phyloP scores from a whole-genome alignment of 441 rosid genomes.

The Bruguiera hainesii region DNA sequence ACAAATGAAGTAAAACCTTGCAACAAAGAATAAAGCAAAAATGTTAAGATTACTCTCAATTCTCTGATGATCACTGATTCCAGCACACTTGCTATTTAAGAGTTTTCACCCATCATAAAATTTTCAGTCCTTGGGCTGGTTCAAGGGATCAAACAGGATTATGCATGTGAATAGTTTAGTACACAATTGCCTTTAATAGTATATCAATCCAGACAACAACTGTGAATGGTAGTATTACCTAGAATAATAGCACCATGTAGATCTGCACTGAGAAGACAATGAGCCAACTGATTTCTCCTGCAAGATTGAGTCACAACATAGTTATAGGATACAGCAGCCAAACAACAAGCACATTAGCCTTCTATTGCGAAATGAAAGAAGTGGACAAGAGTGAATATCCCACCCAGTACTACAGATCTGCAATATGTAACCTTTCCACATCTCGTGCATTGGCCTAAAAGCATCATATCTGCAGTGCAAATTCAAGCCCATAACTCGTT shows the following conservation, averaged over 20 bases:
- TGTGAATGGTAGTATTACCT: slow-evolving; percentile 34
- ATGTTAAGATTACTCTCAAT: too few relatives aligned
- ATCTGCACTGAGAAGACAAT: slow-evolving; percentile 65
- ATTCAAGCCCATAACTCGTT: slow-evolving; percentile 15
- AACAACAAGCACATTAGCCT: background rate
- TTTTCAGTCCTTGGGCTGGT: background rate
- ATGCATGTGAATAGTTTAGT: slow-evolving; percentile 1
- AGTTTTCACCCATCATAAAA: too few relatives aligned
- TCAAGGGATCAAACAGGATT: background rate
- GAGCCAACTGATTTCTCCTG: slow-evolving; percentile 60
- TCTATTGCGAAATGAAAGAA: slow-evolving; percentile 4
- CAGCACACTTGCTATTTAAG: too few relatives aligned
- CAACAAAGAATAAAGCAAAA: too few relatives aligned
- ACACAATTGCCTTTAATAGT: slow-evolving; percentile 4
- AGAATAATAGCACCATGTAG: slow-evolving; percentile 76
- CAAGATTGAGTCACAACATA: slow-evolving; percentile 22
- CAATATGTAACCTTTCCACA: slow-evolving; percentile 73
- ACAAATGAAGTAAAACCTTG: too few relatives aligned
- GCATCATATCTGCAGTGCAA: slow-evolving; percentile 56
- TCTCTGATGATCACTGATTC: too few relatives aligned
- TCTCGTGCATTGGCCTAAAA: slow-evolving; percentile 77
- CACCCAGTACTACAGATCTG: slow-evolving; percentile 68
- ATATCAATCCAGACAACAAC: slow-evolving; percentile 1
- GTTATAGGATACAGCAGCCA: background rate
- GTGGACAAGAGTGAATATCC: slow-evolving; percentile 14